Evolutionary conservation across 2,329 filamentous ascomycete genomes (phyloP).

Genomic region (Fusarium oligoseptatum): DNA sequence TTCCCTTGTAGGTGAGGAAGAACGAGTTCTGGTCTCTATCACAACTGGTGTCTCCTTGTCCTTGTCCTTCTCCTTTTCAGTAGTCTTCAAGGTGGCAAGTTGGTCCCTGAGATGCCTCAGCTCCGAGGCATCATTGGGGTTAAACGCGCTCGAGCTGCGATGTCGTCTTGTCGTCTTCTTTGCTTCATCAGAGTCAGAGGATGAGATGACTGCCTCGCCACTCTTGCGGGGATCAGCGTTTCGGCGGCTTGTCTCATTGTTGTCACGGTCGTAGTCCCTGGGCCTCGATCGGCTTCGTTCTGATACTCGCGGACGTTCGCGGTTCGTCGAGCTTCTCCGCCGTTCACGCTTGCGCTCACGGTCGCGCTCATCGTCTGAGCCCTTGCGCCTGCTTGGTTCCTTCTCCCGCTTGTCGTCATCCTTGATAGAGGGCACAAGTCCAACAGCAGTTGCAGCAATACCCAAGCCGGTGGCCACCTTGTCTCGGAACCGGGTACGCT

Average conservation of each 20-base stretch:
- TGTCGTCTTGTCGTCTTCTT: constrained; percentile 55
- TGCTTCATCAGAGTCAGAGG: constrained; percentile 59
- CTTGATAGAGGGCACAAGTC: constrained; percentile 54
- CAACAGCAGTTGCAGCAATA: constrained; percentile 63
- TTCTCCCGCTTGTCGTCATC: constrained; percentile 57
- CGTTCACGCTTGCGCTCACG: constrained; percentile 38
- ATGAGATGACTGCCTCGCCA: constrained; percentile 51
- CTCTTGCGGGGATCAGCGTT: constrained; percentile 56
- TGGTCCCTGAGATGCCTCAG: constrained; percentile 65
- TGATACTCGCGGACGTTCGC: constrained; percentile 30
- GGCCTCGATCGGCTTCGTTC: constrained; percentile 37
- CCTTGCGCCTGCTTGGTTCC: constrained; percentile 47
- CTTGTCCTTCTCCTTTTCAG: constrained; percentile 44
- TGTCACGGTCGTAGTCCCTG: constrained; percentile 40
- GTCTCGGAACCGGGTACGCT: constrained; percentile 60
- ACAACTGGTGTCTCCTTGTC: constrained; percentile 41
- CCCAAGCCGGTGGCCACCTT: constrained; percentile 63
- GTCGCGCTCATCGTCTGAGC: constrained; percentile 50
- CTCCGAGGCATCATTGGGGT: constrained; percentile 66
- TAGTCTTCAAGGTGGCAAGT: constrained; percentile 57
- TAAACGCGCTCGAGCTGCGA: constrained; percentile 59
- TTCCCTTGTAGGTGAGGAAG: constrained; percentile 36
- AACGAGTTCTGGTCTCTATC: constrained; percentile 43
- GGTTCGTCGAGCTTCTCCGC: constrained; percentile 36
- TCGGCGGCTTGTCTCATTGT: constrained; percentile 51